These are phyloP conservation scores for Sungouiozyma intestinalis DNA, from an alignment of 805 yeast genomes.

Conservation along the genomic window DNA sequence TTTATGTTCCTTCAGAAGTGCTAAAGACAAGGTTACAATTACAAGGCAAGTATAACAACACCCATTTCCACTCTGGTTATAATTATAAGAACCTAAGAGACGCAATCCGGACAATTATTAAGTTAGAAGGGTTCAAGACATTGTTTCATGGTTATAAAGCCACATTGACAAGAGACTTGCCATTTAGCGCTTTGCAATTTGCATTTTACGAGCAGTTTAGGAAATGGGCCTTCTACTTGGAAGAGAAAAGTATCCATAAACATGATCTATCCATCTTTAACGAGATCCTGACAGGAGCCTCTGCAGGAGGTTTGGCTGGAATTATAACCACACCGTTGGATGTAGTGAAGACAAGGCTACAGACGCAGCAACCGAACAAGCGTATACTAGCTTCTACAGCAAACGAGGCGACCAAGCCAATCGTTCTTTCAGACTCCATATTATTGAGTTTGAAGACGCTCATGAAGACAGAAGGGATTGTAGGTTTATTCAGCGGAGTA, in stretches of 20 bases:
- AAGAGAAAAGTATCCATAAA: slow-evolving; percentile 22
- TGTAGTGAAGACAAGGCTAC: slow-evolving; percentile 85
- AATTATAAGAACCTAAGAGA: slow-evolving; percentile 67
- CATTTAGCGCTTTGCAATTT: slow-evolving; percentile 91
- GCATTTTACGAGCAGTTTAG: slow-evolving; percentile 88
- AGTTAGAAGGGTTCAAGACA: slow-evolving; percentile 63
- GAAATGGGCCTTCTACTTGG: slow-evolving; percentile 40
- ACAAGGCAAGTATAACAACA: slow-evolving; percentile 81
- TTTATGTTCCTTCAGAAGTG: slow-evolving; percentile 94
- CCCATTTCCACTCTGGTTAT: slow-evolving; percentile 70
- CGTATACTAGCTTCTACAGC: slow-evolving; percentile 1
- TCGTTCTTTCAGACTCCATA: slow-evolving; percentile 33
- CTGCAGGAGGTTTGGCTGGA: slow-evolving; percentile 93
- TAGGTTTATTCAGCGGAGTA: slow-evolving; percentile 84
- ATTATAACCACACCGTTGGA: slow-evolving; percentile 82
- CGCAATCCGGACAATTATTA: slow-evolving; percentile 56
- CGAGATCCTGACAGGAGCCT: slow-evolving; percentile 84
- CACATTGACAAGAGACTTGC: slow-evolving; percentile 82
- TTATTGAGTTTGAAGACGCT: slow-evolving; percentile 43
- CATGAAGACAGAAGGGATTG: slow-evolving; percentile 60
- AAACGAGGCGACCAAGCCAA: slow-evolving; percentile 8
- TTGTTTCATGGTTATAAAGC: slow-evolving; percentile 90
- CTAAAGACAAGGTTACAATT: slow-evolving; percentile 85
- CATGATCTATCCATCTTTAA: slow-evolving; percentile 42
- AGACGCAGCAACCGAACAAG: slow-evolving; percentile 55